Percentiles rank a stretch among this genome's conserved stretches.
Conservation (phyloP, 306 rosid species). For the Trichosanthes cucumerina region DNA sequence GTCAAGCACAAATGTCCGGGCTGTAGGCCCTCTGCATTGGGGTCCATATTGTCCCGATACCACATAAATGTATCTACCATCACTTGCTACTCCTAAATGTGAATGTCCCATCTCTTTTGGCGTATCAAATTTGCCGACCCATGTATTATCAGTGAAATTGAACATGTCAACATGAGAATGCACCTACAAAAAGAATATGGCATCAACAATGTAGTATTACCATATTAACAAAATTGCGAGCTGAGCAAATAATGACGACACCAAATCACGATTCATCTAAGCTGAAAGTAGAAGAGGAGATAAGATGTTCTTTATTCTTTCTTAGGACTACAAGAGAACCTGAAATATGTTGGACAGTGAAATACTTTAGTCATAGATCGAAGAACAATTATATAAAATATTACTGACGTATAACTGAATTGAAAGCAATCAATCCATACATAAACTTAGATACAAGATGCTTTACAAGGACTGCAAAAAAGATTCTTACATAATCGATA, state of each 20-base stretch:
- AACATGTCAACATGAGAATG: constrained; percentile 73
- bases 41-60: constrained; percentile 81
- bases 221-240: neutral
- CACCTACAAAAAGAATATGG: constrained; percentile 35
- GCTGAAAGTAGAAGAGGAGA: neutral
- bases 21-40: constrained; percentile 68
- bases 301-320: neutral
- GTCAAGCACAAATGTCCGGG: constrained; percentile 51
- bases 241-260: neutral
- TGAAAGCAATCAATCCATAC: neutral
- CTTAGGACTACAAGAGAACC: neutral
- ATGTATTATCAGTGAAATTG: constrained; percentile 45
- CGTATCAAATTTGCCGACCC: constrained; percentile 51
- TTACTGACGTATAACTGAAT: neutral
- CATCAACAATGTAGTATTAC: neutral
- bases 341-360: neutral
- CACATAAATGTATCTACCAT: constrained; percentile 75
- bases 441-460: neutral
- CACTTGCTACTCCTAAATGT: constrained; percentile 77
- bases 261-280: neutral
- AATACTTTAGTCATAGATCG: neutral
- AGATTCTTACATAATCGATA: constrained; percentile 49
- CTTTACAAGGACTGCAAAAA: neutral
- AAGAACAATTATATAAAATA: neutral
- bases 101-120: constrained; percentile 88